Conservation (phyloP, 2,329 filamentous ascomycete genomes). For the Pseudogymnoascus sp. region DNA sequence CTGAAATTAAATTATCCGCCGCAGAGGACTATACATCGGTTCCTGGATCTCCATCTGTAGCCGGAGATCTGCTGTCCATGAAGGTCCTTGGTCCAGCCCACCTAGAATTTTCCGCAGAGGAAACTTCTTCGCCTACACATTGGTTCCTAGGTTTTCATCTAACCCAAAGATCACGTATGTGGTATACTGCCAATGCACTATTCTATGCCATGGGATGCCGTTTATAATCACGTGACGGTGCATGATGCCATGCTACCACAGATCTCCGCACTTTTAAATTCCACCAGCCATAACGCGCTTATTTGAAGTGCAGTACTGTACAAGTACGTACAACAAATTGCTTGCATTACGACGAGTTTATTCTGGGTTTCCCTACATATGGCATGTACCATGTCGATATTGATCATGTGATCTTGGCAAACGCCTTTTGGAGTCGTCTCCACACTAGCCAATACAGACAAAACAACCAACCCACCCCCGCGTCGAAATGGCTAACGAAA, state of each 20-base stretch:
- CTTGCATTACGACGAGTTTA: neutral
- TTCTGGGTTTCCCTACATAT: neutral
- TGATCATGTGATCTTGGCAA: conserved; percentile 1
- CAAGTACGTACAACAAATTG: neutral
- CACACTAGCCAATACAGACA: neutral
- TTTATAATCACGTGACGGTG: neutral
- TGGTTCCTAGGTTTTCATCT: neutral
- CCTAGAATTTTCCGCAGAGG: neutral
- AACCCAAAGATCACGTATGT: neutral
- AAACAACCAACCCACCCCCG: conserved; percentile 1
- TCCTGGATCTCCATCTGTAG: neutral
- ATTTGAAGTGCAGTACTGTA: neutral
- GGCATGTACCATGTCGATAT: neutral
- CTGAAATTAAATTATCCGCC: conserved; percentile 3
- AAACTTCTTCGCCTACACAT: neutral
- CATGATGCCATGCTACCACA: neutral
- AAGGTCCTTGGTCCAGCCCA: neutral
- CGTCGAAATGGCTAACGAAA: neutral
- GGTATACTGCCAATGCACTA: neutral
- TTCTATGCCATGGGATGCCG: neutral
- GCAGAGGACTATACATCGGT: neutral
- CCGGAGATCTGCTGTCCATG: neutral
- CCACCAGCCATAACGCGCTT: conserved; percentile 6
- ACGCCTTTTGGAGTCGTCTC: conserved; percentile 1
- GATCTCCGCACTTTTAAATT: conserved; percentile 5